Base-by-base conservation (phyloP, 1,284 basidiomycete species). In the Schizopora paradoxa region DNA sequence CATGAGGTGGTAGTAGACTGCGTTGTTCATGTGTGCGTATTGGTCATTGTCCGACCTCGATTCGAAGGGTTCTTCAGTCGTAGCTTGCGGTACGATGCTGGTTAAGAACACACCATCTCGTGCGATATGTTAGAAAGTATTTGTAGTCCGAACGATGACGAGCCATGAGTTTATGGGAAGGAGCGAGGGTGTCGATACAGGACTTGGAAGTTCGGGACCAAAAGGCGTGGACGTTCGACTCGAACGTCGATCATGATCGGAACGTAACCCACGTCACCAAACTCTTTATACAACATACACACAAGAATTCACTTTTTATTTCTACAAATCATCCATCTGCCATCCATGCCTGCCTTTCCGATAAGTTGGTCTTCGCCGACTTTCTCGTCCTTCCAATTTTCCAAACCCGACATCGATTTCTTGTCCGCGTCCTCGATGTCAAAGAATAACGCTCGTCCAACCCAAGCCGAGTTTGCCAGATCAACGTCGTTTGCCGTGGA, bases 31-130 rank as follows among this genome's bases (percentile, higher is more conserved):
- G 52, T 88, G 85, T 5, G 75, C 72, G 58, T 88, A 88, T 56
- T 86, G 84, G 65, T 88, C 86, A 55, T 88, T 88, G 67, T 88
- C 86, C 55, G 75, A 84, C 84, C 85, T 81, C 64, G 22, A 41
- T 10, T 5, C n/a, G n/a, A 25, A 28, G 21, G 7, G 6, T 21
- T 27, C 27, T 18, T 21, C 22, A 10, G 13, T 38, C 14, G 22
- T 38, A 21, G 38, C 18, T 29, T 11, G 22, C 39, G 18, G 26
- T 29, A 28, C 21, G 5, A 16, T 41, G 28, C 33, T 40, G 42
- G 34, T 39, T 19, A n/a, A 18, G 23, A 26, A 61, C 73, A 58
- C 33, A 85, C 83, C 84, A 86, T 62, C 84, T 72, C 16, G 84
- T 85, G 41, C 74, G 73, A 57, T 86, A 81, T 4, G 68, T 61